Evolutionary conservation across 2,329 filamentous ascomycete species (phyloP).

Genomic region (Beauveria scarabaeidicola): DNA sequence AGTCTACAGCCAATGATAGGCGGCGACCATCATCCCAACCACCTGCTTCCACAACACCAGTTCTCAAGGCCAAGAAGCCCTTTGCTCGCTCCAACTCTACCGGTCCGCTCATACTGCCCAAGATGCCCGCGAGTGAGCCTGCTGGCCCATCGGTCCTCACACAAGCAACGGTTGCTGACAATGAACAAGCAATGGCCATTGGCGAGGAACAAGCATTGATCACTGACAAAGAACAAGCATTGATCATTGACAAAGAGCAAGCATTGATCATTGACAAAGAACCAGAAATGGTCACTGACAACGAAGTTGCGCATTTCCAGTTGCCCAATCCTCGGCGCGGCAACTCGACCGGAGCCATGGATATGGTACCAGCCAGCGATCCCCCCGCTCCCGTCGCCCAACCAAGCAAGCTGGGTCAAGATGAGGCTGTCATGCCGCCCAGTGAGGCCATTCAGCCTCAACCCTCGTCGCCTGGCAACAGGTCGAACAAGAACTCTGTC

Average conservation of each 20-base stretch:
- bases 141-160: slow-evolving; percentile 33
- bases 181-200: no score
- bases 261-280: no score
- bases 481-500: slow-evolving; percentile 55
- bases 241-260: no score
- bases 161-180: slow-evolving; percentile 15
- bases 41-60: slow-evolving; percentile 2
- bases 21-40: slow-evolving; percentile 9
- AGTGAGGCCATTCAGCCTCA: slow-evolving; percentile 31
- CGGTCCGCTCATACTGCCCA: slow-evolving; percentile 28
- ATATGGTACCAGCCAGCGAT: slow-evolving; percentile 40
- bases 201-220: no score
- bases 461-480: slow-evolving; percentile 33
- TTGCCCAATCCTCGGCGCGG: slow-evolving; percentile 34
- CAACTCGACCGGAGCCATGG: slow-evolving; percentile 24
- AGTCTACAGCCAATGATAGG: not conserved
- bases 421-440: slow-evolving; percentile 33
- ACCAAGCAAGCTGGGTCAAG: slow-evolving; percentile 16
- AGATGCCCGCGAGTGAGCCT: slow-evolving; percentile 42
- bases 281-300: slow-evolving; percentile 15
- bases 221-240: no score
- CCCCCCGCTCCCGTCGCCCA: slow-evolving; percentile 27
- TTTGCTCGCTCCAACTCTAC: slow-evolving; percentile 30
- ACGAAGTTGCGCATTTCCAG: slow-evolving; percentile 15
- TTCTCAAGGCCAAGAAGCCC: slow-evolving; percentile 13